These are phyloP conservation scores for Solanum gracilifrons DNA, from an alignment of 257 asterid species.

Conservation along the genomic window DNA sequence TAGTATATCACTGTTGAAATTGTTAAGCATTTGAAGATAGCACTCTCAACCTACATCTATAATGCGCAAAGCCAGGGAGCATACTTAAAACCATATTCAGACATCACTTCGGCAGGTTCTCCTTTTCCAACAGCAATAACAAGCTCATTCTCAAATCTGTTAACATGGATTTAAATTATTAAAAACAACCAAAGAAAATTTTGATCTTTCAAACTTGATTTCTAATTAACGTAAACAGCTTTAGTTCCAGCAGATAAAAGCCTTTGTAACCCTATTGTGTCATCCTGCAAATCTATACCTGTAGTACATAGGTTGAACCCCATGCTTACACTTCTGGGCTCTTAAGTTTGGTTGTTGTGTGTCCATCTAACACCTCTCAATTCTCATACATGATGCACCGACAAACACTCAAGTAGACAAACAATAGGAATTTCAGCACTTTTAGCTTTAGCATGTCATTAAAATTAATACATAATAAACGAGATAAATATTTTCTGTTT, in stretches of 20 bases:
- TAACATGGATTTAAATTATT: background rate
- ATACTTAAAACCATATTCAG: conserved; percentile 87
- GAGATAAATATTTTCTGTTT: background rate
- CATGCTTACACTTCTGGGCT: background rate
- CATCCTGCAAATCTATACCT: background rate
- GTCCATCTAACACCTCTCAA: background rate
- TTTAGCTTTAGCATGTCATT: background rate
- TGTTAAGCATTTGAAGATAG: background rate
- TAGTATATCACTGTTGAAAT: background rate
- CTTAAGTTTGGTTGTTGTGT: background rate
- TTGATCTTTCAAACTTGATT: background rate
- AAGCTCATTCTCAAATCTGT: conserved; percentile 65
- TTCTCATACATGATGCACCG: background rate
- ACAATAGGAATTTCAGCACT: background rate
- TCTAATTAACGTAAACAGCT: background rate
- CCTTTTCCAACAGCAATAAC: conserved; percentile 84
- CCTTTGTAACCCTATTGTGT: background rate
- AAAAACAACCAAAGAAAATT: background rate
- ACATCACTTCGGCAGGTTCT: conserved; percentile 77
- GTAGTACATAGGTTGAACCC: background rate
- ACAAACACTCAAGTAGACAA: background rate
- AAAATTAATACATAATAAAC: background rate
- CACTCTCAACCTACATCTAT: background rate
- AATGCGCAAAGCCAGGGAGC: conserved; percentile 4
- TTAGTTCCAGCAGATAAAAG: background rate